These are phyloP conservation scores for Phaeolepiota aurea DNA, from an alignment of 768 basidiomycete genomes.

Conservation along the genomic window DNA sequence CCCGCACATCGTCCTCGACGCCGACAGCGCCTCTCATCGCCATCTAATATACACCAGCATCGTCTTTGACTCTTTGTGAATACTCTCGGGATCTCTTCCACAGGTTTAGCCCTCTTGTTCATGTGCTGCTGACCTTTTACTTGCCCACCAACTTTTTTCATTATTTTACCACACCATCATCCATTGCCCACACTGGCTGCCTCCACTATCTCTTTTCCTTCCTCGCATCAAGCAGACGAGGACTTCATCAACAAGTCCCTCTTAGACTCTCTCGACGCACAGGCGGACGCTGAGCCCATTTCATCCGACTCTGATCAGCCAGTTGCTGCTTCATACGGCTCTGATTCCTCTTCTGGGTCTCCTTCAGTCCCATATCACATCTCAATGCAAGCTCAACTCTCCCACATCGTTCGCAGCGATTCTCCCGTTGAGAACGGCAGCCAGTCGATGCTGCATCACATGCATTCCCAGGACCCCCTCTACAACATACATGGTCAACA, in stretches of 20 bases:
- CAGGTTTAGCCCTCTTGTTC: conserved; percentile 14
- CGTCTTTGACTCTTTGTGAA: background rate
- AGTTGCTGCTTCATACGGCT: conserved; percentile 36
- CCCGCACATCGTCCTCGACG: conserved; percentile 8
- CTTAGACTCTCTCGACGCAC: conserved; percentile 74
- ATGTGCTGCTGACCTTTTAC: conserved; percentile 19
- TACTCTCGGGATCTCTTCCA: conserved; percentile 6
- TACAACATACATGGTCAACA: conserved; percentile 24
- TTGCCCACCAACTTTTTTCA: conserved; percentile 9
- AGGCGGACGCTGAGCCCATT: conserved; percentile 72
- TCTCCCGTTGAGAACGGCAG: conserved; percentile 35
- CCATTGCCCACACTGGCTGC: conserved; percentile 43
- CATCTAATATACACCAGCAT: background rate
- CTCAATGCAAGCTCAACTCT: conserved; percentile 35
- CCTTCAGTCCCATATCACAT: conserved; percentile 49
- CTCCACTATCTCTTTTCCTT: conserved; percentile 27
- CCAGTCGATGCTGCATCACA: conserved; percentile 22
- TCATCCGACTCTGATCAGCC: conserved; percentile 44
- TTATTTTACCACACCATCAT: conserved; percentile 8
- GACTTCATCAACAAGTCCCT: conserved; percentile 83
- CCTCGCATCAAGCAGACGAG: conserved; percentile 51
- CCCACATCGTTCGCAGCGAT: conserved; percentile 34
- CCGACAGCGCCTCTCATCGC: conserved; percentile 1
- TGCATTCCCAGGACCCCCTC: conserved; percentile 23
- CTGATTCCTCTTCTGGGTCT: conserved; percentile 46